Conservation (phyloP, 2,329 filamentous ascomycete genomes). For the Apiospora marii region DNA sequence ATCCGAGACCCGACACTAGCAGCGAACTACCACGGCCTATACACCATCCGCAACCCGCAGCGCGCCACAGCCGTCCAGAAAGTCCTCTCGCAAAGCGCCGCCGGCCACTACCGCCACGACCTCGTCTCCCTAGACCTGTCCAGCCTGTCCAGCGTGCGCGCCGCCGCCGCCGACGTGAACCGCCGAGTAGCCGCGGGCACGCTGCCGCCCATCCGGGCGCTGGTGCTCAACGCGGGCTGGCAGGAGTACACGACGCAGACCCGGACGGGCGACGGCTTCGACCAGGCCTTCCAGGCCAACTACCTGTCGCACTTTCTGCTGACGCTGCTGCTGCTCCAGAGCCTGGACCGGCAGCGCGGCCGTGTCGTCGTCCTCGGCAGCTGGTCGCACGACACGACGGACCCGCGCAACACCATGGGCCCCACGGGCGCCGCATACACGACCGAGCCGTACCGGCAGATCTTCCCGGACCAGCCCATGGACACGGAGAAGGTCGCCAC, state of each 20-base stretch:
- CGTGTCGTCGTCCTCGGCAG: constrained; percentile 40
- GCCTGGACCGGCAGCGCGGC: constrained; percentile 43
- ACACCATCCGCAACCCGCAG: constrained; percentile 45
- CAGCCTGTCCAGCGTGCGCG: constrained; percentile 39
- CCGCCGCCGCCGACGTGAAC: constrained; percentile 41
- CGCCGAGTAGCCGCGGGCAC: constrained; percentile 37
- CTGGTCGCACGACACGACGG: constrained; percentile 39
- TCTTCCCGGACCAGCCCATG: constrained; percentile 30
- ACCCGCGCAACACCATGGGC: constrained; percentile 29
- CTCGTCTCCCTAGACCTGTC: constrained; percentile 44
- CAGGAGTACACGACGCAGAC: constrained; percentile 34
- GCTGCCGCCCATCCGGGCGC: constrained; percentile 9
- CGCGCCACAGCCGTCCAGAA: constrained; percentile 40
- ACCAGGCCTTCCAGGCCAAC: constrained; percentile 42
- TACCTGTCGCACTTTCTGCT: constrained; percentile 45
- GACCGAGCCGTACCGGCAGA: constrained; percentile 29
- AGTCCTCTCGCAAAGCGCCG: constrained; percentile 32
- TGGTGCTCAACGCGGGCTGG: constrained; percentile 33
- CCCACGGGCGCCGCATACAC: constrained; percentile 26
- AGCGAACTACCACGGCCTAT: constrained; percentile 44
- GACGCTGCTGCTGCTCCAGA: constrained; percentile 42
- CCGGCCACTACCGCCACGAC: constrained; percentile 40
- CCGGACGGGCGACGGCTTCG: constrained; percentile 43
- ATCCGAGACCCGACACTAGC: constrained; percentile 40
- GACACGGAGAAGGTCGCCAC: constrained; percentile 32